Conservation (phyloP, 495 filamentous ascomycete species). For the Penicillium flavigenum region DNA sequence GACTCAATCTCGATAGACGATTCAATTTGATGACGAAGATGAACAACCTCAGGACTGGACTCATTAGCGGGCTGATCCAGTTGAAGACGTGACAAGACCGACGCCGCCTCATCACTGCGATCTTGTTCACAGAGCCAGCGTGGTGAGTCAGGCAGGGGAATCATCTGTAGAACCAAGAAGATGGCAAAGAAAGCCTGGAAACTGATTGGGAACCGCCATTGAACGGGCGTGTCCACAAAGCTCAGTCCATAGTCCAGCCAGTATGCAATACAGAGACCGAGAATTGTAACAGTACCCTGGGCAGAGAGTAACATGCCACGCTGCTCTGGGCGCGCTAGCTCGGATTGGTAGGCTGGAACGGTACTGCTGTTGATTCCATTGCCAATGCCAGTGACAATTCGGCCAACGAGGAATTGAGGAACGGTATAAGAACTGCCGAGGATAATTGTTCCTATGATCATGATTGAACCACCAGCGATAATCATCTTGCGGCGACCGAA, state of each 20-base stretch:
- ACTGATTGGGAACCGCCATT: slow-evolving; percentile 58
- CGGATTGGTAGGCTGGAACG: slow-evolving; percentile 50
- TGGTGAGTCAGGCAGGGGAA: slow-evolving; percentile 63
- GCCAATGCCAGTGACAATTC: slow-evolving; percentile 50
- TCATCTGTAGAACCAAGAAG: slow-evolving; percentile 54
- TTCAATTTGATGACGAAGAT: slow-evolving; percentile 34
- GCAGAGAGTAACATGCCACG: slow-evolving; percentile 61
- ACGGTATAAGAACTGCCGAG: slow-evolving; percentile 47
- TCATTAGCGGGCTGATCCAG: slow-evolving; percentile 19
- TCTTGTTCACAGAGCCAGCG: slow-evolving; percentile 55
- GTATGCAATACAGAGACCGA: slow-evolving; percentile 46
- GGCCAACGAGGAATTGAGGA: slow-evolving; percentile 50
- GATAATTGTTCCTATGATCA: slow-evolving; percentile 42
- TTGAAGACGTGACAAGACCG: slow-evolving; percentile 49
- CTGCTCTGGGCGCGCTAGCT: slow-evolving; percentile 55
- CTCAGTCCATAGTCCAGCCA: slow-evolving; percentile 59
- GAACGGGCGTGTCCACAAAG: slow-evolving; percentile 46
- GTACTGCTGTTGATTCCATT: slow-evolving; percentile 53
- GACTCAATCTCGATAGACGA: slow-evolving; percentile 38
- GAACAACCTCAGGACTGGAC: slow-evolving; percentile 20
- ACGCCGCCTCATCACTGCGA: slow-evolving; percentile 49
- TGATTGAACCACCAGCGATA: slow-evolving; percentile 40
- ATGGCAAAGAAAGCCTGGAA: slow-evolving; percentile 61
- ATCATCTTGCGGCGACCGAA: slow-evolving; percentile 47
- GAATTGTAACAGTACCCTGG: slow-evolving; percentile 43